Base-by-base conservation (phyloP, 768 basidiomycete genomes). In the Lactarius pseudohatsudake region DNA sequence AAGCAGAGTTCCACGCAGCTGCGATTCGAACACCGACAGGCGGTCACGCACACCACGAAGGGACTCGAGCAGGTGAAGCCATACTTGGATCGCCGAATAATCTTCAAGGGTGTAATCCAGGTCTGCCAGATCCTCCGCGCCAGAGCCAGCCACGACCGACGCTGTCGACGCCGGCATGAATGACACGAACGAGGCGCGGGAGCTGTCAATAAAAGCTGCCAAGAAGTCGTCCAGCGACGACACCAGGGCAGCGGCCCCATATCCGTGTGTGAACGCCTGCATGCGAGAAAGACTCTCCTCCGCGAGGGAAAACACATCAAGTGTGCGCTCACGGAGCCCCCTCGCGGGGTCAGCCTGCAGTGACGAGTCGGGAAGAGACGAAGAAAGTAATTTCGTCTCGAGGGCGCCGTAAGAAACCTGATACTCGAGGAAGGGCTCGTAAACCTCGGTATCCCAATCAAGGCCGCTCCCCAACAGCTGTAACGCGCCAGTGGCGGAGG, bases 391-490 rank as follows among this genome's bases (percentile, higher is more conserved):
- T 8, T 86, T 84, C 41, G 84, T 81, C 76, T 99, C 97, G 40
- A 97, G 80, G 1, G 81, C 78, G 0, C 85, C 84, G 75, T 98
- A 98, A 63, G 96, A 90, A 20, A 86, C 80, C 72, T 98, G 96
- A 68, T 90, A 89, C 72, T 96, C 92, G 30, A 96, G 82, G 79
- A 98, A 98, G 2, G 96, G 94, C 74, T 96, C 94, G 74, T 95
- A 97, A 18, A 99, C 79, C 59, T 90, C 88, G 63, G 88, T 89
- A 72, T 98, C 94, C 97, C 97, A 98, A 65, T 89, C 87, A 70
- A 70, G 63, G 7, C 63, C 65, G 18, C 60, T 64, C 50, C 68
- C 62, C 64, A 64, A 38, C 30, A 59, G 62, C 50, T 50, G 59
- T n/a, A 61, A 54, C 16, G 47, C 28, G 34, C 61, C 66, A 8